Evolutionary conservation across 345 rosid genomes (phyloP).

Genomic region (Raphanus sativus): DNA sequence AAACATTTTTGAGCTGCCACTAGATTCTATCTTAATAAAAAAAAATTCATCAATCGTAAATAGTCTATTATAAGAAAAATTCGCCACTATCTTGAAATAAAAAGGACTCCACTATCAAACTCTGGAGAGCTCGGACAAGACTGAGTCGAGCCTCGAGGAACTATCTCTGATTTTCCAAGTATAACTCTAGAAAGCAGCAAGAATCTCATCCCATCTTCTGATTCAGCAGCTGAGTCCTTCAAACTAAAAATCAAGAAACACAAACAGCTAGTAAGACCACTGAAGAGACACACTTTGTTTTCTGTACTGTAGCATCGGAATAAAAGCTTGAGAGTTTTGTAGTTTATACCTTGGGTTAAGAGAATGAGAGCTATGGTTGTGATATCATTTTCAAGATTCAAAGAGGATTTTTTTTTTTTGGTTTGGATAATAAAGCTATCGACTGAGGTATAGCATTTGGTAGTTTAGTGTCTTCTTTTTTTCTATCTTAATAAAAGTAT

Average conservation of each 20-base stretch:
- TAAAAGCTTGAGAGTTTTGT: too few relatives aligned
- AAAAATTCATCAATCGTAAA: not conserved
- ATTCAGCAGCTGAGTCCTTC: constrained; percentile 43
- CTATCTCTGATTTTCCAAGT: constrained; percentile 65
- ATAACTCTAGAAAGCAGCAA: constrained; percentile 68
- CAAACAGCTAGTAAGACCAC: not conserved
- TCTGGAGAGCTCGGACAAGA: constrained; percentile 59
- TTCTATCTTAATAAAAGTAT: too few relatives aligned
- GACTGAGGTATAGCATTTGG: too few relatives aligned
- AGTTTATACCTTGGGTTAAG: too few relatives aligned
- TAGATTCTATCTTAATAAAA: not conserved
- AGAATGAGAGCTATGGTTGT: too few relatives aligned
- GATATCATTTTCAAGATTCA: too few relatives aligned
- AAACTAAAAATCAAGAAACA: constrained; percentile 38
- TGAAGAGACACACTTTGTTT: too few relatives aligned
- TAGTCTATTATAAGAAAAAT: not conserved
- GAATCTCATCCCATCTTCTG: constrained; percentile 66
- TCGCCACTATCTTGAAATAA: not conserved
- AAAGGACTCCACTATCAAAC: constrained; percentile 42
- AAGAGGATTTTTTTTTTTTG: too few relatives aligned
- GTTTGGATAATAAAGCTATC: too few relatives aligned
- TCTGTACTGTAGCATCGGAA: too few relatives aligned
- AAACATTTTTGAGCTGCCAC: not conserved
- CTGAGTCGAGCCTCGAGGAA: constrained; percentile 53
- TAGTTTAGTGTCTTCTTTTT: too few relatives aligned